Percentiles rank a stretch among this genome's conserved stretches.
These are phyloP conservation scores for Lactarius pseudohatsudake DNA, from an alignment of 768 basidiomycete genomes.

Conservation along the genomic window DNA sequence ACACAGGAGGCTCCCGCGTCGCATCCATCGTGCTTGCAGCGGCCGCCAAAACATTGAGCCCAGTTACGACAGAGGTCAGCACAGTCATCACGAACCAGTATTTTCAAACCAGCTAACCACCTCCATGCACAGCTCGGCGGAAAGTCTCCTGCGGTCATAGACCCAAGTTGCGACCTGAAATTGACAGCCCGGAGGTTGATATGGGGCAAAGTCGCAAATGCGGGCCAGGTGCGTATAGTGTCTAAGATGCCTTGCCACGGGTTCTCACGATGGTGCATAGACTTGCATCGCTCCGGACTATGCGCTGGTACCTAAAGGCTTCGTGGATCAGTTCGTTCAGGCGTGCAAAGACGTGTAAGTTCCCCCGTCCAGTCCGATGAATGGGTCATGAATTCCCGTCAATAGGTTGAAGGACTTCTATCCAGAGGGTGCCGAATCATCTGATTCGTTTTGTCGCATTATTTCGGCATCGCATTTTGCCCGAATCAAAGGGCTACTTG, in stretches of 20 bases:
- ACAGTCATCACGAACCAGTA: not conserved
- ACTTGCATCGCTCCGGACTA: slow-evolving; percentile 68
- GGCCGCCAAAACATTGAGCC: slow-evolving; percentile 75
- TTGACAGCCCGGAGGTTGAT: slow-evolving; percentile 67
- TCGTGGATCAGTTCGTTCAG: slow-evolving; percentile 41
- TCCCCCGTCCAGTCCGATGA: not conserved
- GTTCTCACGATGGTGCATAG: slow-evolving; percentile 37
- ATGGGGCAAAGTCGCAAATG: slow-evolving; percentile 77
- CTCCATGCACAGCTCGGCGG: slow-evolving; percentile 53
- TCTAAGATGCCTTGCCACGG: not conserved
- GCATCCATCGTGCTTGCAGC: slow-evolving; percentile 68
- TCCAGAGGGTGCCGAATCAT: slow-evolving; percentile 43
- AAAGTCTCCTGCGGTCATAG: slow-evolving; percentile 75
- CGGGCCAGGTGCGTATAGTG: slow-evolving; percentile 46
- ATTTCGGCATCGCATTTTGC: slow-evolving; percentile 52
- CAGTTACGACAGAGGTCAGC: slow-evolving; percentile 55
- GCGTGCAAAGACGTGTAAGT: slow-evolving; percentile 47
- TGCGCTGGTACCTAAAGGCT: slow-evolving; percentile 43
- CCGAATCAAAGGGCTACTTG: slow-evolving; percentile 60
- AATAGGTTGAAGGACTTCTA: slow-evolving; percentile 58
- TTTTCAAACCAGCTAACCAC: not conserved
- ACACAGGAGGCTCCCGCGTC: slow-evolving; percentile 59
- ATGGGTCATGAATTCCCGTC: not conserved
- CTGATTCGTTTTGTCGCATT: slow-evolving; percentile 51
- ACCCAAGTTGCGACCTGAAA: slow-evolving; percentile 65